phyloP scores from a whole-genome alignment of 768 basidiomycete species.

The Termitomyces heimii region DNA sequence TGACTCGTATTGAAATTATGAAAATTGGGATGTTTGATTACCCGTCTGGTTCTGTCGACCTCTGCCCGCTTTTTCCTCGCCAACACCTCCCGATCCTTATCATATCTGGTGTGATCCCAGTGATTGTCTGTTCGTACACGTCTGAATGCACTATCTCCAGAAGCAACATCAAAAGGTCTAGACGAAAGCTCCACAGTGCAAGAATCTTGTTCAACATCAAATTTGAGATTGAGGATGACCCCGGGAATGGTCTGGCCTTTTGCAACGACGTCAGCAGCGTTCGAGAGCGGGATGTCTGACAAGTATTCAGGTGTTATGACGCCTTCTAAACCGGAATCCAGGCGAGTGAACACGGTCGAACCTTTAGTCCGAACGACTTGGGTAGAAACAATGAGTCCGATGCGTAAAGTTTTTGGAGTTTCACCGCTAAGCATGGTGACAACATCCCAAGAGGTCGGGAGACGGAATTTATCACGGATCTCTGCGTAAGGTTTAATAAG shows the following conservation, averaged over 20 bases:
- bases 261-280: conserved; percentile 46
- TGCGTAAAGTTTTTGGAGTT: conserved; percentile 67
- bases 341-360: conserved; percentile 53
- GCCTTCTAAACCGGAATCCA: conserved; percentile 95
- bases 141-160: conserved; percentile 59
- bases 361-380: conserved; percentile 52
- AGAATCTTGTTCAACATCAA: conserved; percentile 51
- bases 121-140: conserved; percentile 50
- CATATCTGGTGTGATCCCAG: conserved; percentile 62
- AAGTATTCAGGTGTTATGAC: conserved; percentile 58
- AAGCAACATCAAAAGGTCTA: conserved; percentile 52
- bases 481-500: conserved; percentile 79
- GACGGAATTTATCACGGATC: conserved; percentile 54
- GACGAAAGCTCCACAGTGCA: conserved; percentile 75
- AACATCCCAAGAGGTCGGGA: conserved; percentile 72
- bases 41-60: conserved; percentile 69
- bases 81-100: conserved; percentile 66
- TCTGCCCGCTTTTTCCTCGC: conserved; percentile 83
- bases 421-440: conserved; percentile 96
- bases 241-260: conserved; percentile 79
- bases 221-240: conserved; percentile 68
- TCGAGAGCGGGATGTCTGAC: conserved; percentile 36
- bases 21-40: conserved; percentile 98
- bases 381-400: conserved; percentile 79
- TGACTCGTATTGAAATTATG: conserved; percentile 88